Evolutionary conservation across 2,329 filamentous ascomycete species (phyloP), one percentile per base, ranked within the genome.

Genomic region (Aureobasidium sp.): DNA sequence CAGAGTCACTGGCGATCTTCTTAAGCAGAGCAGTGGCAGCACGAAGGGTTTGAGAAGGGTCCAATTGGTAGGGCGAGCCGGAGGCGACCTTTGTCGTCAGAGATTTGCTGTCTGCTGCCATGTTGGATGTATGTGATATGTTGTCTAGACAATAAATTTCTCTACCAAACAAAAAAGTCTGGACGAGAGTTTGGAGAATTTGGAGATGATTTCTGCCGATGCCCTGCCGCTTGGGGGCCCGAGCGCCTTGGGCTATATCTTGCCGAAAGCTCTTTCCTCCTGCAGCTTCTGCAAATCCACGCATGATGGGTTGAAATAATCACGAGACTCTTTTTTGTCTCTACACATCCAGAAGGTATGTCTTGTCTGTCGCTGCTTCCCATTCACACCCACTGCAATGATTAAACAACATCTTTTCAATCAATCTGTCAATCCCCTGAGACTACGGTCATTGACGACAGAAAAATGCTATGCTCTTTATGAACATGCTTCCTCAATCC

Each of bases 341-440:
- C 54, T 58, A 25, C 42, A 37, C 32, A 45, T 10, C 36, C 30
- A 36, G 21, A 58, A 48, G 54, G 54, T 58, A 58, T 48, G 54
- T 58, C 5, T 36, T 5, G 10, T 21, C 10, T 41, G 29, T 27
- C 16, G 13, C 41, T 44, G 7, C n/a, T 7, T 45, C 53, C 6
- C 6, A 5, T 36, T 11, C 10, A 37, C n/a, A 5, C 21, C n/a
- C 42, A 13, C 16, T 58, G 30, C 34, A 49, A 59, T 41, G 76
- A 89, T 88, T 86, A 89, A 85, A 58, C 77, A 80, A 72, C 77
- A 77, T 78, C 65, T 78, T 75, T 75, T 75, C 67, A 65, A 64
- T 68, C 79, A 85, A 89, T 90, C 87, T 90, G 87, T 90, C 87
- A 90, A 90, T 90, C 87, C 85, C 81, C 87, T 88, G 86, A 90